phyloP scores from a whole-genome alignment of 768 basidiomycete species.

The Clathrus columnatus region DNA sequence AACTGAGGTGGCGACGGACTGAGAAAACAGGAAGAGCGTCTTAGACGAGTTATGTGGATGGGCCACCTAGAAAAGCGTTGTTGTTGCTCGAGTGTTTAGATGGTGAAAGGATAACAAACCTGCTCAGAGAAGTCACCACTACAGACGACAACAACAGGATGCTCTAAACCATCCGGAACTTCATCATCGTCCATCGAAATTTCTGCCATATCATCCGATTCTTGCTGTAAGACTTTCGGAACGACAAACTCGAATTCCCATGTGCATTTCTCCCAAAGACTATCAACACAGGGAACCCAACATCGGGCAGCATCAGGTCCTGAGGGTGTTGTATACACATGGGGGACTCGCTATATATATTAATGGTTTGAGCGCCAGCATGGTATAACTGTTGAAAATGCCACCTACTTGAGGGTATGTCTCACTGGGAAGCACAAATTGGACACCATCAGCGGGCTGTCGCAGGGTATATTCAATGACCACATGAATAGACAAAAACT shows the following conservation, averaged over 20 bases:
- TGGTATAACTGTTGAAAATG: not conserved
- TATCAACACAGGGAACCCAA: constrained; percentile 98
- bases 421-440: constrained; percentile 76
- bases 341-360: constrained; percentile 77
- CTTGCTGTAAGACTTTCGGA: constrained; percentile 64
- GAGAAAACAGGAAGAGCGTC: constrained; percentile 88
- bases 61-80: constrained; percentile 48
- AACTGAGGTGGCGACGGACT: constrained; percentile 79
- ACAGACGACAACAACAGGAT: constrained; percentile 81
- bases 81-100: constrained; percentile 7
- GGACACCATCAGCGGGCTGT: constrained; percentile 76
- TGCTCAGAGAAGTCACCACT: constrained; percentile 95
- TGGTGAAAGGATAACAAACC: constrained; percentile 34
- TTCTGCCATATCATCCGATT: constrained; percentile 30
- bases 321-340: constrained; percentile 83
- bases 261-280: constrained; percentile 90
- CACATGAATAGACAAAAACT: constrained; percentile 69
- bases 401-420: constrained; percentile 73
- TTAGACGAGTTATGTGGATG: constrained; percentile 93
- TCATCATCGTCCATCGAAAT: constrained; percentile 43
- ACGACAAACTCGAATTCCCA: constrained; percentile 99
- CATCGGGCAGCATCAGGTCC: constrained; percentile 88
- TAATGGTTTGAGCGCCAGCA: not conserved
- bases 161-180: constrained; percentile 37
- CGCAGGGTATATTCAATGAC: constrained; percentile 74